Evolutionary conservation across 2,329 filamentous ascomycete species (phyloP), one percentile per base, ranked within the genome.

Genomic region (Cephalotrichum gorgonifer): DNA sequence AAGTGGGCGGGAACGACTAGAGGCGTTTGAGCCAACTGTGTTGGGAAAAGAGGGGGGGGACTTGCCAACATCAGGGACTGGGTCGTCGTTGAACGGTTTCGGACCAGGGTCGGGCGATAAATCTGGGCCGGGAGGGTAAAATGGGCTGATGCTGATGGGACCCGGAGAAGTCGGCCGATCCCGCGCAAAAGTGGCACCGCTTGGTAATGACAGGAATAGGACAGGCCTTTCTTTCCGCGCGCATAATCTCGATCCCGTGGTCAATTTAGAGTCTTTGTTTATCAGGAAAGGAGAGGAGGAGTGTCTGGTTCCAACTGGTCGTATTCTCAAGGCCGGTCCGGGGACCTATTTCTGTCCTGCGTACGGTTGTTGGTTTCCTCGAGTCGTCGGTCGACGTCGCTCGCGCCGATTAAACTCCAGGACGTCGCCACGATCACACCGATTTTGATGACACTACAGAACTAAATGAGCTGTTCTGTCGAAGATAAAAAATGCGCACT

Each of bases 161-260:
- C 58, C 60, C 56, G 54, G 54, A 51, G 60, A 55, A 60, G 64
- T 64, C 62, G 62, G 62, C 56, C 62, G 62, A 64, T 61, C 55
- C 62, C 53, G 54, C 26, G 35, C 25, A 43, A 42, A 46, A 41
- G 45, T 48, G 39, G 31, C 41, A 49, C 45, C 39, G 41, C 14
- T 11, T 4, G 11, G 35, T 22, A 12, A 39, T 39, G 35, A 8
- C 35, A 39, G 35, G 30, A 12, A n/a, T n/a, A n/a, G n/a, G n/a
- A n/a, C n/a, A n/a, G n/a, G 11, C 30, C 30, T 31, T 15, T 15
- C 12, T 39, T n/a, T 20, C n/a, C 15, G n/a, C 15, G 6, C 9
- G n/a, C 7, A 39, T 39, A 39, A 39, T 3, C 17, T 20, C 35
- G 5, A 6, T 20, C 22, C n/a, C 35, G 35, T 20, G 33, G 31